A percentile compares a stretch with the other conserved stretches of the same genome.
These are phyloP conservation scores for Boletus speciosus DNA, from an alignment of 768 basidiomycete genomes.

Conservation along the genomic window DNA sequence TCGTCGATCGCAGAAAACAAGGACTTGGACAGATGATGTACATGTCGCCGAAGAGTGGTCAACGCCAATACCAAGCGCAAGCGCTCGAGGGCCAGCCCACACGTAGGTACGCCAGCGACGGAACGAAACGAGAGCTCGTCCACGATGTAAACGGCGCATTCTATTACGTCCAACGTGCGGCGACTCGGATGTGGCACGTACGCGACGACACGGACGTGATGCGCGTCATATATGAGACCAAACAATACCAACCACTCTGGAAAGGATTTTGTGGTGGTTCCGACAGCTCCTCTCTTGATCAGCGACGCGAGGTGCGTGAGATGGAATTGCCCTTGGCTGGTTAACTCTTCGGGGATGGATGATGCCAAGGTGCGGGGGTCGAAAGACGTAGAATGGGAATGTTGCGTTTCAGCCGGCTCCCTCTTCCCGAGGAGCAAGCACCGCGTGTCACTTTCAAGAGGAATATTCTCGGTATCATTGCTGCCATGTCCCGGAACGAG, in stretches of 20 bases:
- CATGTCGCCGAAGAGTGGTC: constrained; percentile 20
- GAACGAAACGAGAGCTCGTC: constrained; percentile 17
- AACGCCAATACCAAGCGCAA: constrained; percentile 21
- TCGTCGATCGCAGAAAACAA: constrained; percentile 6
- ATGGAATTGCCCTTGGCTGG: constrained; percentile 4
- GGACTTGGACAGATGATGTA: constrained; percentile 10
- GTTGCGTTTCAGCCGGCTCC: neutral
- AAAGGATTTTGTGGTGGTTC: neutral
- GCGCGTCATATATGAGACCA: constrained; percentile 19
- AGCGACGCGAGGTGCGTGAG: constrained; percentile 12
- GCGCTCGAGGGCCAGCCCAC: constrained; percentile 12
- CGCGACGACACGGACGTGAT: constrained; percentile 19
- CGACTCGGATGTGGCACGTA: constrained; percentile 14
- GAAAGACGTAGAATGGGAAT: neutral
- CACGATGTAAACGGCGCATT: constrained; percentile 17
- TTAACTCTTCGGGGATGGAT: constrained; percentile 15
- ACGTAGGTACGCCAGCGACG: neutral
- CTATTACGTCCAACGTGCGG: constrained; percentile 1
- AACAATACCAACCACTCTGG: constrained; percentile 29
- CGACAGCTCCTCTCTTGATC: neutral
- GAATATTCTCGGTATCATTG: neutral
- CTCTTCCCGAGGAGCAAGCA: constrained; percentile 21
- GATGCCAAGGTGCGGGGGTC: neutral
- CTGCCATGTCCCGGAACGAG: constrained; percentile 4
- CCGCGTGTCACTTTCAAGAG: neutral